Conservation (phyloP, 441 rosid genomes). For the Populus hybrid region DNA sequence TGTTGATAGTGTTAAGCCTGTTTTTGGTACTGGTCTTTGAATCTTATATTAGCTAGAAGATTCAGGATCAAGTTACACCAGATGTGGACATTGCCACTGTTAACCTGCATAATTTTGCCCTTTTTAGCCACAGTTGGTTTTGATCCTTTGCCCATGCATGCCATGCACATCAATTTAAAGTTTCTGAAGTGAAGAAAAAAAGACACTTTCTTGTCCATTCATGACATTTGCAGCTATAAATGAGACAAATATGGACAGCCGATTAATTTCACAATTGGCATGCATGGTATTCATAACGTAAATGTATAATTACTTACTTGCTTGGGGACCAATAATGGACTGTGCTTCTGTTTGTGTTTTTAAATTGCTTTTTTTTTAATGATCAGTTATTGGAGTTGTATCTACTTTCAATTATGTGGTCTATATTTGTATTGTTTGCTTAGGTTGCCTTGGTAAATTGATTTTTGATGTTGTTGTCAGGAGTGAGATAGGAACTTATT, state of each 20-base stretch:
- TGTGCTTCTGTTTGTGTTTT: background rate
- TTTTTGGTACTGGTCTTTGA: background rate
- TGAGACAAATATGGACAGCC: background rate
- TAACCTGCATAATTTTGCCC: background rate
- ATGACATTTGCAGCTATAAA: background rate
- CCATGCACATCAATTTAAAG: background rate
- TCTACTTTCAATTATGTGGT: background rate
- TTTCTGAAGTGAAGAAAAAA: background rate
- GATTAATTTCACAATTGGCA: background rate
- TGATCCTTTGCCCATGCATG: background rate
- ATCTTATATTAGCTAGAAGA: background rate
- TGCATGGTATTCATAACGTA: background rate
- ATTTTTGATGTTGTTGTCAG: slow-evolving; percentile 41
- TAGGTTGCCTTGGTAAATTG: slow-evolving; percentile 21
- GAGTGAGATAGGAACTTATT: slow-evolving; percentile 81
- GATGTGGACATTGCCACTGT: background rate
- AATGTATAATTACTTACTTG: background rate
- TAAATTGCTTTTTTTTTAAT: background rate
- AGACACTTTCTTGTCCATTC: background rate
- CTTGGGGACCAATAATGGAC: background rate
- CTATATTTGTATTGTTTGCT: background rate
- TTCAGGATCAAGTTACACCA: background rate
- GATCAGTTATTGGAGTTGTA: background rate
- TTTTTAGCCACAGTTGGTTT: background rate
- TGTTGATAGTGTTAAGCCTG: background rate